Base-by-base conservation (phyloP, 805 yeast species). In the Saturnispora saitoi region DNA sequence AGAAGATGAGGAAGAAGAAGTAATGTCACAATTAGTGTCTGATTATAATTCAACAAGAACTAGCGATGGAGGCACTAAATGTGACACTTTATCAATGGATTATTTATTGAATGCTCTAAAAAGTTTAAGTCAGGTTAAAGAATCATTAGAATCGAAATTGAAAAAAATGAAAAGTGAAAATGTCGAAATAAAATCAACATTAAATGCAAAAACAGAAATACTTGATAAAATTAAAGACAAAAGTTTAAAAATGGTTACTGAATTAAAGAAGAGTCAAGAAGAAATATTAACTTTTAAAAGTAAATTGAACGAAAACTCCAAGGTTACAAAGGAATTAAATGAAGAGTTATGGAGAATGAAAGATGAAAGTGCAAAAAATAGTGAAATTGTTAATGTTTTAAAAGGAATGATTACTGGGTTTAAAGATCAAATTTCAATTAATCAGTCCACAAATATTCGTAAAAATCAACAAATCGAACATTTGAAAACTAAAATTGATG, bases 401-500 rank as follows among this genome's bases (percentile, higher is more conserved):
- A 56, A 50, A 32, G 47, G 42, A 17, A 48, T 53, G 12, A 51
- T 54, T 14, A 54, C 51, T 3, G 47, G 49, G 32, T 49, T 58
- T 32, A 57, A 56, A 44, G 37, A 41, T 3, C 49, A 56, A 26
- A 44, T 55, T 12, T 14, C 52, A 0, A 42, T 34, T 10, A 49
- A 43, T 24, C 49, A 55, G 11, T 11, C 45, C 2, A 53, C 40
- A 8, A 55, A 43, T 15, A 20, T 19, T 1, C 48, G 51, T 44
- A 51, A 51, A 24, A 48, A 47, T 15, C 50, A 52, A 10, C 55
- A 70, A 19, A 64, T 71, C 15, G 60, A 59, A 15, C 57, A 60
- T 26, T 53, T 71, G 31, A 67, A 63, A 49, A 50, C 62, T 32
- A 70, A 66, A 45, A 52, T 71, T 5, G 71, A 73, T 57, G 72